Evolutionary conservation across 257 asterid genomes (phyloP).

Genomic region (Solanum lycopersicoides): DNA sequence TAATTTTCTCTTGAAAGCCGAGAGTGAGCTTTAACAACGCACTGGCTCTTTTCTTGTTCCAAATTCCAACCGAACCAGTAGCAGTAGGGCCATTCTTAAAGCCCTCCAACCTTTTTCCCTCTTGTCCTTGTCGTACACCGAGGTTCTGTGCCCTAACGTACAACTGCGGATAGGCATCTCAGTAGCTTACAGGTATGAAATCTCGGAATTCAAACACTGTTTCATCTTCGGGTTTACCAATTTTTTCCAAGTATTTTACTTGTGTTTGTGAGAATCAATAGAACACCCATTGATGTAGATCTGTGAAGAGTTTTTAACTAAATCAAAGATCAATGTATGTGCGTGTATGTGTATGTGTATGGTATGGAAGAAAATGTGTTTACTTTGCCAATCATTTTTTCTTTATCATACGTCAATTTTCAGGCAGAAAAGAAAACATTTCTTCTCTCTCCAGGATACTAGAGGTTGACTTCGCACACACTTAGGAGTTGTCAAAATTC

Average conservation of each 20-base stretch:
- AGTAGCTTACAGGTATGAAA: background rate
- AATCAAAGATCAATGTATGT: background rate
- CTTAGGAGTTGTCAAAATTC: background rate
- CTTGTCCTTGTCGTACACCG: background rate
- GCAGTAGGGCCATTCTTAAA: background rate
- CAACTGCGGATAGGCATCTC: background rate
- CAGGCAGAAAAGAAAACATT: background rate
- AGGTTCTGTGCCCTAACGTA: background rate
- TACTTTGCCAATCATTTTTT: background rate
- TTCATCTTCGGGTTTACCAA: background rate
- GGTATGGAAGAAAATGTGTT: background rate
- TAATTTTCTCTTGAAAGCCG: background rate
- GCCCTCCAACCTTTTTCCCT: background rate
- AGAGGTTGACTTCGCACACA: background rate
- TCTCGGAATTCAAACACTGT: background rate
- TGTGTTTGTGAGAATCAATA: background rate
- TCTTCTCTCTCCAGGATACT: background rate
- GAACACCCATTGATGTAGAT: background rate
- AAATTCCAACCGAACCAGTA: background rate
- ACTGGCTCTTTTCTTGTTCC: background rate
- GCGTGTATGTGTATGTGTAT: background rate
- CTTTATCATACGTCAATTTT: background rate
- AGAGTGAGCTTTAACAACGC: background rate
- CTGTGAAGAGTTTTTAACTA: background rate
- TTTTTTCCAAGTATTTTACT: background rate